Conservation (phyloP, 768 basidiomycete genomes). For the Daedaleopsis sinensis region DNA sequence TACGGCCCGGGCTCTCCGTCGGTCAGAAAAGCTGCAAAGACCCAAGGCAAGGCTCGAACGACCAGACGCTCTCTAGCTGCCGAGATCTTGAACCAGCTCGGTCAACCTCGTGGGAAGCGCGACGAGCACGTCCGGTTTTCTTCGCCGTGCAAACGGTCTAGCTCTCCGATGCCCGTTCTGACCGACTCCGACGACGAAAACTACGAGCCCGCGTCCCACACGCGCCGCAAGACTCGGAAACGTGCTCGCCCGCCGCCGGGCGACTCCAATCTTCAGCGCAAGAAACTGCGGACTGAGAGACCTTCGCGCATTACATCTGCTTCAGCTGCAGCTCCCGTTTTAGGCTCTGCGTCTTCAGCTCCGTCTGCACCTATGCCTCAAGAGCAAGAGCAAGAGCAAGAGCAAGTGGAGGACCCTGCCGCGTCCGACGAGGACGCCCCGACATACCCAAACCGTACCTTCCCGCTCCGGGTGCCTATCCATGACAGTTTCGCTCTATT, state of each 20-base stretch:
- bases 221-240: conserved; percentile 3
- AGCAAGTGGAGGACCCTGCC: background rate
- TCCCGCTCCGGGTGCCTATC: conserved; percentile 52
- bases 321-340: background rate
- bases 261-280: background rate
- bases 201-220: conserved; percentile 5
- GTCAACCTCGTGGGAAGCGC: background rate
- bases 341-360: background rate
- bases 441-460: conserved; percentile 45
- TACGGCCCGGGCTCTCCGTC: background rate
- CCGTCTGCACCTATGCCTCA: background rate
- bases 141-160: conserved; percentile 3
- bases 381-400: background rate
- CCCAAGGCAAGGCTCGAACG: background rate
- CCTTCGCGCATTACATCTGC: background rate
- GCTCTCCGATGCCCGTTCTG: conserved; percentile 2
- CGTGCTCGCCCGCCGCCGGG: background rate
- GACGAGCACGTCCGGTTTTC: background rate
- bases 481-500: conserved; percentile 58
- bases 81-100: conserved; percentile 9
- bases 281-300: conserved; percentile 2
- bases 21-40: background rate
- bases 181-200: conserved; percentile 16
- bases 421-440: background rate
- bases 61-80: conserved; percentile 4